phyloP scores from a whole-genome alignment of 805 yeast species.

The Wickerhamiella parazyma region DNA sequence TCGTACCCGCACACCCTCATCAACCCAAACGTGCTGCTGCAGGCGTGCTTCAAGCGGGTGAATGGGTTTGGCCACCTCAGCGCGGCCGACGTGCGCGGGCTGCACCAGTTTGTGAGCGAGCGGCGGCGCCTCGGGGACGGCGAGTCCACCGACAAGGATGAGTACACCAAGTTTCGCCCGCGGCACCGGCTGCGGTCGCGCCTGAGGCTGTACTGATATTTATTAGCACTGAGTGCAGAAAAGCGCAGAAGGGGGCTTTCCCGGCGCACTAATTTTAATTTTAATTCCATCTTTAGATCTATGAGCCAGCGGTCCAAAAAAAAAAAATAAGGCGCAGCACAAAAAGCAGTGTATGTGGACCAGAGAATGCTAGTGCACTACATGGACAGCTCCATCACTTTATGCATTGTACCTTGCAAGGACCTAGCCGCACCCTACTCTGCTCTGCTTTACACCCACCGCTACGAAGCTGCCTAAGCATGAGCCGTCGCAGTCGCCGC shows the following conservation, averaged over 20 bases:
- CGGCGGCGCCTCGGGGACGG: constrained; percentile 18
- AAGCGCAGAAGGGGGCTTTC: too few species aligned
- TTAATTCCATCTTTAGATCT: too few species aligned
- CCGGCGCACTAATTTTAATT: too few species aligned
- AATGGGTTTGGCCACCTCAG: constrained; percentile 62
- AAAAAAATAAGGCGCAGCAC: too few species aligned
- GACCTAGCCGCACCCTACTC: background rate
- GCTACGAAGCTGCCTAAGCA: background rate
- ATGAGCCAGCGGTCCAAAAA: too few species aligned
- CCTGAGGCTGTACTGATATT: constrained; percentile 15
- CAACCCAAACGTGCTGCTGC: constrained; percentile 58
- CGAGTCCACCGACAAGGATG: constrained; percentile 19
- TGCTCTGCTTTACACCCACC: background rate
- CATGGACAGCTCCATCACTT: too few species aligned
- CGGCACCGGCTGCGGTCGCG: constrained; percentile 20
- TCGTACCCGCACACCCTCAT: constrained; percentile 41
- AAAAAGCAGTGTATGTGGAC: too few species aligned
- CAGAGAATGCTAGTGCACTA: too few species aligned
- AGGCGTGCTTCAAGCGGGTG: constrained; percentile 59
- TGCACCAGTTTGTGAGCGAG: constrained; percentile 63
- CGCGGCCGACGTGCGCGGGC: constrained; percentile 67
- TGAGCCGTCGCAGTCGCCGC: constrained; percentile 2
- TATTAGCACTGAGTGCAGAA: too few species aligned
- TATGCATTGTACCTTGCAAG: too few species aligned
- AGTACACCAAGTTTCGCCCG: constrained; percentile 20